These are phyloP conservation scores for Entonaema liquescens DNA, from an alignment of 495 filamentous ascomycete genomes.

Conservation along the genomic window DNA sequence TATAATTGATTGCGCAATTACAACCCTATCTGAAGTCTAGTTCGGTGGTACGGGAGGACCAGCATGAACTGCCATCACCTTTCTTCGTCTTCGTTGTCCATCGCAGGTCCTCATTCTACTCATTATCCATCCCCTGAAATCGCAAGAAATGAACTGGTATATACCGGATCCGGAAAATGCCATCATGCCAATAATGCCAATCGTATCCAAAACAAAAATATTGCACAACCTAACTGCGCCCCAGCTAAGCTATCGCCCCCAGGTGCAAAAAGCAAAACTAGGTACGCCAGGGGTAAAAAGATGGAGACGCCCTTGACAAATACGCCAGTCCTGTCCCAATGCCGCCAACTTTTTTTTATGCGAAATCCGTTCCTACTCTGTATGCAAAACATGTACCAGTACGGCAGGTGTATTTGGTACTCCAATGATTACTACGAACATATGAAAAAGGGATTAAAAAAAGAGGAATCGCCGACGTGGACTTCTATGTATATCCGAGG, in stretches of 20 bases:
- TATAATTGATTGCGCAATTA: conserved; percentile 20
- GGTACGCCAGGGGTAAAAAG: conserved; percentile 26
- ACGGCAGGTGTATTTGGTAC: conserved; percentile 21
- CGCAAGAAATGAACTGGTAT: conserved; percentile 31
- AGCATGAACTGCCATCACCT: neutral
- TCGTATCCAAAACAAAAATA: conserved; percentile 10
- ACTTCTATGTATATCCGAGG: conserved; percentile 23
- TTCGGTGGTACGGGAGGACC: neutral
- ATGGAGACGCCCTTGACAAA: conserved; percentile 25
- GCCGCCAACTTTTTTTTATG: conserved; percentile 37
- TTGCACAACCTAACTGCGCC: conserved; percentile 17
- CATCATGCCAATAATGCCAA: conserved; percentile 24
- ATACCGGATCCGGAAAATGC: conserved; percentile 43
- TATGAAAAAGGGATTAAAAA: conserved; percentile 12
- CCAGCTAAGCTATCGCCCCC: conserved; percentile 14
- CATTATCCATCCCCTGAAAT: neutral
- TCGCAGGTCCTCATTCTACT: conserved; percentile 6
- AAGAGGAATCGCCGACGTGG: conserved; percentile 22
- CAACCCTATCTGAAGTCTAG: conserved; percentile 5
- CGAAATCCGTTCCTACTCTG: conserved; percentile 37
- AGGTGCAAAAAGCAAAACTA: conserved; percentile 11
- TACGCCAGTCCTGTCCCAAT: conserved; percentile 29
- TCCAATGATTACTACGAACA: conserved; percentile 32
- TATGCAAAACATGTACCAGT: conserved; percentile 33
- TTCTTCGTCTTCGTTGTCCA: neutral